A percentile compares a stretch with the other conserved stretches of the same genome.
Conservation (phyloP, 495 filamentous ascomycete species). For the Margaritispora aquatica region DNA sequence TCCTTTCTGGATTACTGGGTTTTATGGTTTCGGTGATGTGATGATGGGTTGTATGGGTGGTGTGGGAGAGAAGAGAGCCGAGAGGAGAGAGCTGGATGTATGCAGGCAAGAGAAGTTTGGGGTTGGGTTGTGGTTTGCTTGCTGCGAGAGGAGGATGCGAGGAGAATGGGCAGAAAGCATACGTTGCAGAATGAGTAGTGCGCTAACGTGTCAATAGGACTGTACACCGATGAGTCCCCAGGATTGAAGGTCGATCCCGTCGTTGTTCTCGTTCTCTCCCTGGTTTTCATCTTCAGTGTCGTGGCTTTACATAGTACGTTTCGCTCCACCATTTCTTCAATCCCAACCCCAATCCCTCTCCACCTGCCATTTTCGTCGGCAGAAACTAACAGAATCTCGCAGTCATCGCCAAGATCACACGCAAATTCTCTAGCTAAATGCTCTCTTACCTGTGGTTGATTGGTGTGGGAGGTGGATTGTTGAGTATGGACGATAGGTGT, state of each 20-base stretch:
- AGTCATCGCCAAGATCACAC: constrained; percentile 97
- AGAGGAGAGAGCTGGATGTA: not conserved
- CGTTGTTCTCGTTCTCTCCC: constrained; percentile 85
- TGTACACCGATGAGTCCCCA: constrained; percentile 98
- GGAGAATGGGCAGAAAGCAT: not conserved
- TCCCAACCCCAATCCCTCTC: not conserved
- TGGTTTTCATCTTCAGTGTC: constrained; percentile 98
- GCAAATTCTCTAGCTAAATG: constrained; percentile 71
- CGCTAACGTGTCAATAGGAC: constrained; percentile 37
- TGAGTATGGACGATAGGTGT: no score
- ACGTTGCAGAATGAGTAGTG: not conserved
- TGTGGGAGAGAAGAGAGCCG: not conserved
- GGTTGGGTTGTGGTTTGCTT: not conserved
- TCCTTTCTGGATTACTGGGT: no score
- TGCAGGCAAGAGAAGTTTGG: not conserved
- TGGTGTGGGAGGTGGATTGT: no score
- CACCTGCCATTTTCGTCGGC: not conserved
- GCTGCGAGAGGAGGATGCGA: not conserved
- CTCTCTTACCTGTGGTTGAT: no score
- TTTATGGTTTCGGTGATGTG: no score
- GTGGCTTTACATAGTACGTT: constrained; percentile 91
- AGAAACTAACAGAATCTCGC: not conserved
- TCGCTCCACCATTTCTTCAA: not conserved
- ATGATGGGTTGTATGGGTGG: not conserved
- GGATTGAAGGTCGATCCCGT: constrained; percentile 96